Conservation (phyloP, 73 alveolate species). For the Blepharisma stoltei region DNA sequence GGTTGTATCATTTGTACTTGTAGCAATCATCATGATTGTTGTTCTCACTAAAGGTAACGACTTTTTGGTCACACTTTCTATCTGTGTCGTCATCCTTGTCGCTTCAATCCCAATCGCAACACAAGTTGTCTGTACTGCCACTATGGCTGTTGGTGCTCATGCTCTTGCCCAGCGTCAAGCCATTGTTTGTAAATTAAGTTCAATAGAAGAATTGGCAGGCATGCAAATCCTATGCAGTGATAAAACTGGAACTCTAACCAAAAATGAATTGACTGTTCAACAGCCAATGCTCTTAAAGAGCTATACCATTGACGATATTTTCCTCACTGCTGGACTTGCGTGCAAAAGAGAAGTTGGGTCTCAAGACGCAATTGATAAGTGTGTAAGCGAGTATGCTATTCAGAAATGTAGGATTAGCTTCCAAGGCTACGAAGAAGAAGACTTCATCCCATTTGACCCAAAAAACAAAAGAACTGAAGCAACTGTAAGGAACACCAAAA, state of each 20-base stretch:
- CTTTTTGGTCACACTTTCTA: conserved; percentile 20
- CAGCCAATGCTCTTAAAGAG: conserved; percentile 19
- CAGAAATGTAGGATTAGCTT: neutral
- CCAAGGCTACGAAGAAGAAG: conserved; percentile 28
- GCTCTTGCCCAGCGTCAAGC: conserved; percentile 56
- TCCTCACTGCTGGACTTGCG: conserved; percentile 34
- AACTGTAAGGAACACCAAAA: conserved; percentile 17
- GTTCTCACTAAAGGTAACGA: conserved; percentile 19
- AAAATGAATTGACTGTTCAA: conserved; percentile 52
- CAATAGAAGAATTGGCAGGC: conserved; percentile 81
- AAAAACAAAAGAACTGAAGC: conserved; percentile 31
- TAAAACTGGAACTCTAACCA: conserved; percentile 79
- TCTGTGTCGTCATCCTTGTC: conserved; percentile 28
- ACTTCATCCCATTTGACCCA: conserved; percentile 34
- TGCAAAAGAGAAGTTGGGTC: conserved; percentile 17
- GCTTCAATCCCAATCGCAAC: conserved; percentile 35
- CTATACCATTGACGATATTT: neutral
- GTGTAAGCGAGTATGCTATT: conserved; percentile 4
- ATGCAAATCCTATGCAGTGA: conserved; percentile 82
- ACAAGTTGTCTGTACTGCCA: conserved; percentile 35
- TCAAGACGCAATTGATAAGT: conserved; percentile 31
- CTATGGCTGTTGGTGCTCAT: conserved; percentile 59
- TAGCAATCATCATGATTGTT: neutral
- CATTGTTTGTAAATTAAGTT: conserved; percentile 68
- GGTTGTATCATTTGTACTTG: neutral